Evolutionary conservation across 2,329 filamentous ascomycete species (phyloP).

Genomic region (Diaporthe amygdali): DNA sequence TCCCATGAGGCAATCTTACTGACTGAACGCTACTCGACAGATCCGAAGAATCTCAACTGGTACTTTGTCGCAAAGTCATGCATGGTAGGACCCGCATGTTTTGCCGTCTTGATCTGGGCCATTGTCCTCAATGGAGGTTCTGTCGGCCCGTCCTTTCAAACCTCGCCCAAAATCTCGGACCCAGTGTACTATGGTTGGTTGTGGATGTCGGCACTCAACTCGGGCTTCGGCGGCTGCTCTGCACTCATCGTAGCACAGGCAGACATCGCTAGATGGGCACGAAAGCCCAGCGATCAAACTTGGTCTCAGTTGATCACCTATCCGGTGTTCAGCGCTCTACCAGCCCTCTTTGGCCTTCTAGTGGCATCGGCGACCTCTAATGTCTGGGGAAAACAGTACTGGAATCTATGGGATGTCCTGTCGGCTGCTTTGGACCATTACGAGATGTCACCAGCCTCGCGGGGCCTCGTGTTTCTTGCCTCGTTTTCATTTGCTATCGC

Average conservation of each 20-base stretch:
- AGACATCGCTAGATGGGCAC: constrained; percentile 48
- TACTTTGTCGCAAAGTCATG: no score
- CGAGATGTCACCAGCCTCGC: constrained; percentile 22
- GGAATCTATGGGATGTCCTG: constrained; percentile 33
- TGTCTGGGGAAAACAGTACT: constrained; percentile 39
- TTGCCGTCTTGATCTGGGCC: no score
- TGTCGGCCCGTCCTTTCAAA: no score
- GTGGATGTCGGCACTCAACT: no score
- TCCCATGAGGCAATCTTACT: no score
- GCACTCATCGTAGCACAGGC: constrained; percentile 48
- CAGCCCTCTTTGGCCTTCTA: constrained; percentile 48
- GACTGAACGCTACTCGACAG: no score
- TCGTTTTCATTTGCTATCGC: constrained; percentile 28
- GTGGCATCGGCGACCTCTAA: constrained; percentile 49
- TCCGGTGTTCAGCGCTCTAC: constrained; percentile 45
- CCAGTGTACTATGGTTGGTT: no score
- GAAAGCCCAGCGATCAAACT: constrained; percentile 42
- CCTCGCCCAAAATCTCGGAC: no score
- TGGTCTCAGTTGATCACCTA: constrained; percentile 48
- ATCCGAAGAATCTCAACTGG: no score
- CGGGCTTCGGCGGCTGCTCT: no score
- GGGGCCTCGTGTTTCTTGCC: constrained; percentile 29
- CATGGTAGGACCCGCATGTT: no score
- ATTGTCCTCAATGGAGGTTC: no score
- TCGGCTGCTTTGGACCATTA: constrained; percentile 30